Conservation (phyloP, 1,284 basidiomycete genomes). For the Pseudozyma thailandica region DNA sequence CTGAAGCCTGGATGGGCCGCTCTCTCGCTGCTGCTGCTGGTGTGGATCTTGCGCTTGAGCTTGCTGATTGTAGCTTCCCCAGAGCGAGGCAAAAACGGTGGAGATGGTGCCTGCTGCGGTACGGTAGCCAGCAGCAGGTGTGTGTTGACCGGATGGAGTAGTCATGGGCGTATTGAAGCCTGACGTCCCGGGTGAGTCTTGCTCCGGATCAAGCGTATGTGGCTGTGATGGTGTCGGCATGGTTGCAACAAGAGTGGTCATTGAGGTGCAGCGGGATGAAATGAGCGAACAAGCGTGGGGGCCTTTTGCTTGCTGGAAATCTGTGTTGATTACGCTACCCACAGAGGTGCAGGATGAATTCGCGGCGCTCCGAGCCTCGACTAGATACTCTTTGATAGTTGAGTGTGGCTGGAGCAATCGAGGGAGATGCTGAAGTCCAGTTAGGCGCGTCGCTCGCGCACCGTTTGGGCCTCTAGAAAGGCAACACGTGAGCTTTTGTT, state of each 20-base stretch:
- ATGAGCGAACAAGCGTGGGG: not conserved
- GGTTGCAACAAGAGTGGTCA: conserved; percentile 25
- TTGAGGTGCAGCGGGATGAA: conserved; percentile 2
- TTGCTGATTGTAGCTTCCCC: conserved; percentile 42
- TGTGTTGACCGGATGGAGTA: conserved; percentile 27
- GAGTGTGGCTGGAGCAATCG: too few relatives aligned
- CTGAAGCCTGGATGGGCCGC: conserved; percentile 29
- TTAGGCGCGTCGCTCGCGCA: too few relatives aligned
- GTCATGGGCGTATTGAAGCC: conserved; percentile 29
- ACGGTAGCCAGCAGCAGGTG: conserved; percentile 34
- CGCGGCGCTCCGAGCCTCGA: too few relatives aligned
- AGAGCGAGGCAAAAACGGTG: conserved; percentile 43
- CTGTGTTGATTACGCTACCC: too few relatives aligned
- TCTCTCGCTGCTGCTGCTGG: conserved; percentile 18
- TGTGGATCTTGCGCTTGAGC: conserved; percentile 13
- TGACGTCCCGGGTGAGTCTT: conserved; percentile 21
- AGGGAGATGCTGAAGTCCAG: too few relatives aligned
- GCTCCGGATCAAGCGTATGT: conserved; percentile 17
- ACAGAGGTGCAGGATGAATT: too few relatives aligned
- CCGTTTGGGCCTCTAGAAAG: too few relatives aligned
- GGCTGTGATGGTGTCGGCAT: conserved; percentile 28
- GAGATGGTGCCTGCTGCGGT: conserved; percentile 41
- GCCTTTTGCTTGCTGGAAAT: not conserved
- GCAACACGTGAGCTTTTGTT: too few relatives aligned
- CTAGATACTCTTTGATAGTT: too few relatives aligned